Percentiles rank a stretch among this genome's conserved stretches.
Conservation (phyloP, 2,329 filamentous ascomycete species). For the Beauveria varroae region DNA sequence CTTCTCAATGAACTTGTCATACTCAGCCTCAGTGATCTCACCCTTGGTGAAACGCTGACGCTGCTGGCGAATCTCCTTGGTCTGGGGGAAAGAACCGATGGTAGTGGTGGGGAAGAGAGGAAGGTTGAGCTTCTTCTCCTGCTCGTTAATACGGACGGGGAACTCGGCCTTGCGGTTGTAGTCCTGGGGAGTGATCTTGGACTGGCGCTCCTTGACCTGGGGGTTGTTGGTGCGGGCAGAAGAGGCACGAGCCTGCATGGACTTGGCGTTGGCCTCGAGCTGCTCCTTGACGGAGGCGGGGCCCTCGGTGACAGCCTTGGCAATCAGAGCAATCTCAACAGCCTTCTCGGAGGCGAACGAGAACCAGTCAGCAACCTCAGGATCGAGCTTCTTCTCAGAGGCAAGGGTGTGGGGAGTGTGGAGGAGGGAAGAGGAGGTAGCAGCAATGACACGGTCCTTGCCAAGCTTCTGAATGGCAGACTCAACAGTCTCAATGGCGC, state of each 20-base stretch:
- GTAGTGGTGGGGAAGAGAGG: constrained; percentile 98
- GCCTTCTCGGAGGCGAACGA: constrained; percentile 96
- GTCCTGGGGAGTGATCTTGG: constrained; percentile 72
- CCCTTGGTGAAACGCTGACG: constrained; percentile 99
- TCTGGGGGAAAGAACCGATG: constrained; percentile 99
- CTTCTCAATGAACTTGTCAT: constrained; percentile 99
- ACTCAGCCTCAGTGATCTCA: constrained; percentile 85
- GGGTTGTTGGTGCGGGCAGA: constrained; percentile 96
- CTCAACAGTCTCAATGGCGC: constrained; percentile 85
- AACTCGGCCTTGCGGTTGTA: constrained; percentile 93
- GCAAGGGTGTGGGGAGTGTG: constrained; percentile 97
- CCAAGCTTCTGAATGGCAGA: constrained; percentile 87
- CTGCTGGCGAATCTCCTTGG: constrained; percentile 93
- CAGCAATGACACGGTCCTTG: constrained; percentile 94
- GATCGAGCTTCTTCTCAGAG: constrained; percentile 96
- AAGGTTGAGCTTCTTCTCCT: constrained; percentile 88
- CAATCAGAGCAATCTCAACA: constrained; percentile 80
- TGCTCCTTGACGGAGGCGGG: constrained; percentile 77
- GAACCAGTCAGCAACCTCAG: constrained; percentile 96
- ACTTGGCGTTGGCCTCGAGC: constrained; percentile 96
- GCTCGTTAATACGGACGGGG: constrained; percentile 73
- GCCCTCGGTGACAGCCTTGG: constrained; percentile 93
- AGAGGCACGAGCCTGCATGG: constrained; percentile 80
- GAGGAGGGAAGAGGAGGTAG: constrained; percentile 94
- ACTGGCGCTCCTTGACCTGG: constrained; percentile 92